These are phyloP conservation scores for Fusarium protoensiforme DNA, from an alignment of 2,329 filamentous ascomycete genomes.

Conservation along the genomic window DNA sequence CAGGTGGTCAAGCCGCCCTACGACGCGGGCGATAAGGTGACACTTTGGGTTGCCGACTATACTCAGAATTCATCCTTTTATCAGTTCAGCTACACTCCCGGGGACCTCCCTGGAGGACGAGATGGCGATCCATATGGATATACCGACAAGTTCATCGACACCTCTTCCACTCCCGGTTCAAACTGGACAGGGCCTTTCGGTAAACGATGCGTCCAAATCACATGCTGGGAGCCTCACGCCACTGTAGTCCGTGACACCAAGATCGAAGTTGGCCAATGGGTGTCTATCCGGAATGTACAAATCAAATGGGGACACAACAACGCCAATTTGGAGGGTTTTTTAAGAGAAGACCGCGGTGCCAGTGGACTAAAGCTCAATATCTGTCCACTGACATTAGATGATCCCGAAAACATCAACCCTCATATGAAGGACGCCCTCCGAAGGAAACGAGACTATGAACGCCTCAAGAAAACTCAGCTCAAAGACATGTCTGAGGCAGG, in stretches of 20 bases:
- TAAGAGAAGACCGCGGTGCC: constrained; percentile 69
- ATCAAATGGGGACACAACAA: constrained; percentile 67
- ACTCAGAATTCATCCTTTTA: constrained; percentile 76
- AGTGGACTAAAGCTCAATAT: constrained; percentile 66
- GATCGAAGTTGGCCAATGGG: constrained; percentile 69
- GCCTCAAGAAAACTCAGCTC: constrained; percentile 54
- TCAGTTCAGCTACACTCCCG: constrained; percentile 53
- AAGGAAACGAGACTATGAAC: constrained; percentile 74
- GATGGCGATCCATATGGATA: constrained; percentile 70
- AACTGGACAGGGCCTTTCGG: constrained; percentile 83
- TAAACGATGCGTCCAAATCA: constrained; percentile 76
- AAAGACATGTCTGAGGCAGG: constrained; percentile 52
- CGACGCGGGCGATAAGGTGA: constrained; percentile 58
- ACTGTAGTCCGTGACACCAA: constrained; percentile 61
- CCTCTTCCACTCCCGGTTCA: constrained; percentile 11
- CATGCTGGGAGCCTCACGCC: constrained; percentile 76
- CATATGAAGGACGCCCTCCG: constrained; percentile 67
- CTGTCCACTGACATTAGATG: constrained; percentile 55
- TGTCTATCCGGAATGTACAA: constrained; percentile 78
- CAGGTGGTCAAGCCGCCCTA: constrained; percentile 71
- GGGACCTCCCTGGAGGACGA: constrained; percentile 46
- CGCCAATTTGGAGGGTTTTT: constrained; percentile 74
- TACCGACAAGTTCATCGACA: constrained; percentile 44
- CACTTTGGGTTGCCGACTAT: constrained; percentile 85
- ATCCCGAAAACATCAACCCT: constrained; percentile 56